phyloP scores from a whole-genome alignment of 768 basidiomycete genomes.

The Phaeotremella fagi region DNA sequence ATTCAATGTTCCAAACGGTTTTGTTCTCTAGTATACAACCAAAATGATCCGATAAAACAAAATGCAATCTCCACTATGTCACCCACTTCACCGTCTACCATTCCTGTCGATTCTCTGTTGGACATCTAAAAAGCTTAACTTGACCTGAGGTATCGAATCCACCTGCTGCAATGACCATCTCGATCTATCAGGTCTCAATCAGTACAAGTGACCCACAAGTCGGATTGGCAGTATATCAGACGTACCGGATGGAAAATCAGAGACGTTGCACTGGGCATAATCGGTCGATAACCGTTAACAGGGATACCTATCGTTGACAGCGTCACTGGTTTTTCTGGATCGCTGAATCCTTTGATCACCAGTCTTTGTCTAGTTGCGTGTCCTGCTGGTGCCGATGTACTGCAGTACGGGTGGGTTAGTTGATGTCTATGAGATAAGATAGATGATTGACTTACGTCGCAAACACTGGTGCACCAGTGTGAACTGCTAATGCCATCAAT shows the following conservation, averaged over 20 bases:
- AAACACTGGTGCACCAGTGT: conserved; percentile 74
- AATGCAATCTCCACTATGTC: no score
- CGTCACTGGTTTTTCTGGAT: conserved; percentile 20
- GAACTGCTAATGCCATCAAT: conserved; percentile 79
- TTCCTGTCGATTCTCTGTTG: no score
- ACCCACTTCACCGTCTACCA: no score
- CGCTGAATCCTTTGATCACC: conserved; percentile 38
- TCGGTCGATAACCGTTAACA: conserved; percentile 7
- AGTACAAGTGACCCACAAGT: not conserved
- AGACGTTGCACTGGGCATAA: conserved; percentile 41
- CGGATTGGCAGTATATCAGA: not conserved
- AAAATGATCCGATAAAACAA: no score
- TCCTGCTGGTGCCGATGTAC: conserved; percentile 30
- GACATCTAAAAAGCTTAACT: conserved; percentile 39
- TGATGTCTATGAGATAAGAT: not conserved
- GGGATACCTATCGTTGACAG: conserved; percentile 37
- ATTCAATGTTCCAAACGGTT: no score
- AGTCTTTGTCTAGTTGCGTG: conserved; percentile 38
- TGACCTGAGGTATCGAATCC: conserved; percentile 43
- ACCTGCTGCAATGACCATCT: conserved; percentile 46
- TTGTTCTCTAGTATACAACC: no score
- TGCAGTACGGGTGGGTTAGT: not conserved
- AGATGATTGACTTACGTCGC: conserved; percentile 61
- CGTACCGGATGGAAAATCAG: conserved; percentile 49
- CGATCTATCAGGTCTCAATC: conserved; percentile 23